phyloP scores from a whole-genome alignment of 495 filamentous ascomycete genomes.

The Apodospora peruviana region DNA sequence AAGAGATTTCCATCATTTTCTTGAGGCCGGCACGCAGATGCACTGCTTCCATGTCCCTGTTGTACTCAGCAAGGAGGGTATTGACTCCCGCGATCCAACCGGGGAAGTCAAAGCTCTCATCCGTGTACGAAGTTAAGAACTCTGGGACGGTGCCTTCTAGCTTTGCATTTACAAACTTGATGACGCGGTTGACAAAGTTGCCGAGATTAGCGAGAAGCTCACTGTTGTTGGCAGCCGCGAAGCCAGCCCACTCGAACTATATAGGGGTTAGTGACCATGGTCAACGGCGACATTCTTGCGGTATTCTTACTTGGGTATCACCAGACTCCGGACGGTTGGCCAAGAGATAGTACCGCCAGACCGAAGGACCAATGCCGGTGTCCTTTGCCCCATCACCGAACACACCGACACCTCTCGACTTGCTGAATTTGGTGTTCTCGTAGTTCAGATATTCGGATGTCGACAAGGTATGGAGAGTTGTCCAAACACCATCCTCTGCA shows the following conservation, averaged over 20 bases:
- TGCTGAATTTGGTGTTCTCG: conserved; percentile 93
- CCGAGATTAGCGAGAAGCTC: conserved; percentile 86
- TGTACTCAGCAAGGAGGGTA: conserved; percentile 58
- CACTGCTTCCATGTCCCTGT: conserved; percentile 65
- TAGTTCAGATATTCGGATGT: conserved; percentile 97
- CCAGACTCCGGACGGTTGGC: conserved; percentile 83
- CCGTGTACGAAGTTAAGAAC: conserved; percentile 52
- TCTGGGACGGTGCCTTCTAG: conserved; percentile 67
- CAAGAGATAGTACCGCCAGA: conserved; percentile 92
- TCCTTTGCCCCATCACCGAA: conserved; percentile 86
- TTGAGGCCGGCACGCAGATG: conserved; percentile 72
- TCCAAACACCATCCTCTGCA: conserved; percentile 74
- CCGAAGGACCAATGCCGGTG: conserved; percentile 77
- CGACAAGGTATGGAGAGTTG: conserved; percentile 79
- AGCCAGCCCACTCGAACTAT: conserved; percentile 45
- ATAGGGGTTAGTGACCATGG: not conserved
- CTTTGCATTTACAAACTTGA: conserved; percentile 83
- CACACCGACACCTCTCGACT: conserved; percentile 82
- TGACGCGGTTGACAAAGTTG: conserved; percentile 87
- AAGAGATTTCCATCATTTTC: conserved; percentile 45
- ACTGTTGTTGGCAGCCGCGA: conserved; percentile 83
- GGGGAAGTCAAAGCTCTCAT: conserved; percentile 36
- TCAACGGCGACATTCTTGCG: not conserved
- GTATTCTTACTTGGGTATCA: conserved; percentile 58
- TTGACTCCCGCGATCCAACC: conserved; percentile 51